Conservation (phyloP, 192 early-diverging fungal genomes). For the Helicostylum pulchrum region DNA sequence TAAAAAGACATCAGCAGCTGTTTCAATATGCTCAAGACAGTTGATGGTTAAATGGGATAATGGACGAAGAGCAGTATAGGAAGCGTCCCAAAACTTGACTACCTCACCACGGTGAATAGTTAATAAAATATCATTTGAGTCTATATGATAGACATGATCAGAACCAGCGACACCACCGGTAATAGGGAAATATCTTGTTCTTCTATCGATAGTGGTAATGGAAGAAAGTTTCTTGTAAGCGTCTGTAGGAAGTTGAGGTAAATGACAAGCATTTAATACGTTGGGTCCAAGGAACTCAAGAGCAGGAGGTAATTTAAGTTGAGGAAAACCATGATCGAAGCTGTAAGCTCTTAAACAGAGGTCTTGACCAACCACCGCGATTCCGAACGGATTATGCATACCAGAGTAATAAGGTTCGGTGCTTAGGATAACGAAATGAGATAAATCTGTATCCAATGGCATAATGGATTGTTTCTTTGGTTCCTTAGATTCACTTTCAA, state of each 20-base stretch:
- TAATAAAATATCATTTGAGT: constrained; percentile 39
- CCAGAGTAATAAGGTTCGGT: constrained; percentile 37
- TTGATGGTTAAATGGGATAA: constrained; percentile 39
- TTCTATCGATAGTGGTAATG: not conserved
- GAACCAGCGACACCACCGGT: constrained; percentile 33
- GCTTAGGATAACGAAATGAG: constrained; percentile 42
- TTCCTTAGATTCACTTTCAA: constrained; percentile 30
- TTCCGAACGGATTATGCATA: constrained; percentile 35
- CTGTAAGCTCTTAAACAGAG: constrained; percentile 32
- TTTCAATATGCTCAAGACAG: constrained; percentile 24
- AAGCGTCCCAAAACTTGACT: constrained; percentile 52
- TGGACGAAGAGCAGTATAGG: constrained; percentile 33
- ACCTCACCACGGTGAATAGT: constrained; percentile 39
- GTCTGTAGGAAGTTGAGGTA: constrained; percentile 21
- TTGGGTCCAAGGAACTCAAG: constrained; percentile 36
- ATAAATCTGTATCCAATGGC: constrained; percentile 34
- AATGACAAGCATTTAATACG: constrained; percentile 26
- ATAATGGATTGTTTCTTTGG: constrained; percentile 40
- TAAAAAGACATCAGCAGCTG: constrained; percentile 23
- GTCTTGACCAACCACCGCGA: constrained; percentile 33
- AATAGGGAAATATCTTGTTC: constrained; percentile 36
- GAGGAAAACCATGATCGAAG: constrained; percentile 30
- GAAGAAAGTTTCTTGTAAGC: constrained; percentile 22
- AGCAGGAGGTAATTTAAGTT: constrained; percentile 35
- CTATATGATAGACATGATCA: constrained; percentile 34